Conservation (phyloP, 1,284 basidiomycete genomes). For the Tylopilus sp. region DNA sequence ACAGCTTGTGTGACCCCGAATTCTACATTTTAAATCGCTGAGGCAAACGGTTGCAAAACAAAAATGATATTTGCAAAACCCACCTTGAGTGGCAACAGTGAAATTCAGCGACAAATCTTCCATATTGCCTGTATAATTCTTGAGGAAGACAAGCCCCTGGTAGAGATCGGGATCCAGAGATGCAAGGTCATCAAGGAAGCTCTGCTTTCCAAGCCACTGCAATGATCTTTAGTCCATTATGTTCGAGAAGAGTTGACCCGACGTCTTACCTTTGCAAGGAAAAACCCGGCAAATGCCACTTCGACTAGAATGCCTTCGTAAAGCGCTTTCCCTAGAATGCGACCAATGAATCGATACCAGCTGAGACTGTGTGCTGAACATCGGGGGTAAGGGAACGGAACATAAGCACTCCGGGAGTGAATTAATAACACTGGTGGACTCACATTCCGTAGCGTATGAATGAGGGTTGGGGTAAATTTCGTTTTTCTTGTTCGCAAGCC, state of each 20-base stretch:
- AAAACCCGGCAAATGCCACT: constrained; percentile 94
- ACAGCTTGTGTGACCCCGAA: constrained; percentile 79
- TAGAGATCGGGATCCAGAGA: constrained; percentile 94
- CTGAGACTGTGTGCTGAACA: constrained; percentile 70
- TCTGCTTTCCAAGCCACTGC: constrained; percentile 86
- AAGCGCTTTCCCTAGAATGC: constrained; percentile 92
- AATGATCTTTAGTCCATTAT: constrained; percentile 5
- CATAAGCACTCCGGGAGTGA: constrained; percentile 3
- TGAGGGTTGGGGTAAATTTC: constrained; percentile 96
- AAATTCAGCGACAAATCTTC: constrained; percentile 95
- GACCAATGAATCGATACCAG: constrained; percentile 95
- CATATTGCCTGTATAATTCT: constrained; percentile 85
- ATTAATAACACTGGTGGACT: constrained; percentile 26
- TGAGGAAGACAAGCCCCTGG: constrained; percentile 87
- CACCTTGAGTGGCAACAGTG: constrained; percentile 83
- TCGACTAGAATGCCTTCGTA: constrained; percentile 98
- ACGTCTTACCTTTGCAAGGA: constrained; percentile 74
- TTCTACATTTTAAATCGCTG: constrained; percentile 48
- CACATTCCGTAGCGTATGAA: constrained; percentile 80
- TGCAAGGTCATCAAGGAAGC: constrained; percentile 85
- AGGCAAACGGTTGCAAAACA: not conserved
- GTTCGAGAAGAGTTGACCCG: not conserved
- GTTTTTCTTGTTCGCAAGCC: constrained; percentile 86
- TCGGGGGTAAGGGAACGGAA: not conserved
- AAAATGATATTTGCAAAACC: not conserved